These are phyloP conservation scores for Ganoderma sinense DNA, from an alignment of 1,284 basidiomycete species.

Conservation along the genomic window DNA sequence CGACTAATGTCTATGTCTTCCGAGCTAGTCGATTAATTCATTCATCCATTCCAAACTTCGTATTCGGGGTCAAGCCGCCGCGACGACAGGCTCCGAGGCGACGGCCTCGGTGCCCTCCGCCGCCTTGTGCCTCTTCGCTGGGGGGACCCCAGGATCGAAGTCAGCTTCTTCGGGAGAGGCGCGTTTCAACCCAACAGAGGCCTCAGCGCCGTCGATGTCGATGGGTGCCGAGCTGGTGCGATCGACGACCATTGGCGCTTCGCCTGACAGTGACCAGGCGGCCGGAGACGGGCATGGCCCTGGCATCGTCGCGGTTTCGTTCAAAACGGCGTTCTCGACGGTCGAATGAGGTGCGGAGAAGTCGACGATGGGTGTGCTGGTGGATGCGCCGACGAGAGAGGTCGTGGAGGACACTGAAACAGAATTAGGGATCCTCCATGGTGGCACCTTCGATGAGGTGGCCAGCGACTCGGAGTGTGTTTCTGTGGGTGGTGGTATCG, in stretches of 20 bases:
- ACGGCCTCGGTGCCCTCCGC: not conserved
- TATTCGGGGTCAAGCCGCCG: not conserved
- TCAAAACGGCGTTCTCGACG: not conserved
- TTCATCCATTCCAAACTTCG: not conserved
- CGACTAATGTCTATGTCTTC: too few relatives aligned
- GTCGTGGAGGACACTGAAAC: not conserved
- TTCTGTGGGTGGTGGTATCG: not conserved
- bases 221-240: not conserved
- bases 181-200: not conserved
- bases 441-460: not conserved
- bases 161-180: not conserved
- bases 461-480: not conserved
- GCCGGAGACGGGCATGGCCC: not conserved
- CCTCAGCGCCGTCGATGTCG: not conserved
- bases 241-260: not conserved
- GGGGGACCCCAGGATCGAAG: not conserved
- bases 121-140: not conserved
- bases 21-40: not conserved
- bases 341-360: not conserved
- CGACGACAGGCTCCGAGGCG: not conserved
- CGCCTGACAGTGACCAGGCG: not conserved
- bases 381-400: not conserved
- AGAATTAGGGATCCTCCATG: not conserved
- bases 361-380: not conserved
- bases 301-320: not conserved